These are phyloP conservation scores for Agaricus sinodeliciosus DNA, from an alignment of 768 basidiomycete species.

Conservation along the genomic window DNA sequence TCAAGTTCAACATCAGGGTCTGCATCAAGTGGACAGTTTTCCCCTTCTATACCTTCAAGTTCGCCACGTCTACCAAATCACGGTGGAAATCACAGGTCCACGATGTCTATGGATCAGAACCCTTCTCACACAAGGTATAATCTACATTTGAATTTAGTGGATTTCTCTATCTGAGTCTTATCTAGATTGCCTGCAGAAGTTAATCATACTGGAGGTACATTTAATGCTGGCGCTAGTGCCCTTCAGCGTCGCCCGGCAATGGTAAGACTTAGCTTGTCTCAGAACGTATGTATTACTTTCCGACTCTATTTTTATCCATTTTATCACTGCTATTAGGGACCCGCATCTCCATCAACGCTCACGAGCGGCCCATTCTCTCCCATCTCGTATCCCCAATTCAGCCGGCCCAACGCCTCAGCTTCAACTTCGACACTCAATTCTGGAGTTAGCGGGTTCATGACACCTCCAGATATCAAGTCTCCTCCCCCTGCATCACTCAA, in stretches of 20 bases:
- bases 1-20: conserved; percentile 3
- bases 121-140: conserved; percentile 37
- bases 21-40: conserved; percentile 6
- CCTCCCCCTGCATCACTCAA: conserved; percentile 87
- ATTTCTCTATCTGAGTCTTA: background rate
- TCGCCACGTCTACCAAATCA: background rate
- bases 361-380: conserved; percentile 31
- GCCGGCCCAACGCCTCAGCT: conserved; percentile 20
- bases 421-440: conserved; percentile 7
- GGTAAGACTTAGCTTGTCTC: conserved; percentile 30
- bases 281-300: conserved; percentile 12
- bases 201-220: conserved; percentile 18
- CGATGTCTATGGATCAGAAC: conserved; percentile 34
- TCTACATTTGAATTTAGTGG: background rate
- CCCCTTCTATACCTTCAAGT: conserved; percentile 9
- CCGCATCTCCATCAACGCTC: conserved; percentile 28
- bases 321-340: conserved; percentile 23
- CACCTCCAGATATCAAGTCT: conserved; percentile 44
- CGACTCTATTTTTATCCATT: conserved; percentile 34
- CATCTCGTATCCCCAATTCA: conserved; percentile 36
- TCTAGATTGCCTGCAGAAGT: conserved; percentile 37
- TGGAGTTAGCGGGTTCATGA: conserved; percentile 19
- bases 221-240: conserved; percentile 17
- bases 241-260: conserved; percentile 33
- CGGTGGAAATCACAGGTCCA: conserved; percentile 21